Percentiles rank a stretch among this genome's conserved stretches.
Evolutionary conservation across 441 rosid genomes (phyloP).

Genomic region (Erodium texanum): DNA sequence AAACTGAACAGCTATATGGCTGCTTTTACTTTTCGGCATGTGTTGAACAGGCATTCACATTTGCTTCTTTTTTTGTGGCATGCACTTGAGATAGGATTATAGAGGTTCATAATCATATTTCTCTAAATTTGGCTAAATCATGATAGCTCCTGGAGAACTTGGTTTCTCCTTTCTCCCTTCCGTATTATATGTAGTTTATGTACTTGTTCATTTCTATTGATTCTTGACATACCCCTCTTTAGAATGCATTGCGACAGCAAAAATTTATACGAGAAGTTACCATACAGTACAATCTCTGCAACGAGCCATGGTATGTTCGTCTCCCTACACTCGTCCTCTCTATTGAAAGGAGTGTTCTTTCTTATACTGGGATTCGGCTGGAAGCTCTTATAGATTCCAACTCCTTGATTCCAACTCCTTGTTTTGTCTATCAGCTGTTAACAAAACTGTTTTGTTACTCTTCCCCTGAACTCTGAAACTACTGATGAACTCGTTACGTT

Average conservation of each 20-base stretch:
- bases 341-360: background rate
- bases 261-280: constrained; percentile 96
- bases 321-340: background rate
- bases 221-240: constrained; percentile 16
- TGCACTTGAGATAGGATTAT: background rate
- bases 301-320: constrained; percentile 84
- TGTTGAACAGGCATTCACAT: background rate
- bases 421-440: background rate
- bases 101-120: too few relatives aligned
- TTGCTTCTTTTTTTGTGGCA: background rate
- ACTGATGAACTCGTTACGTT: constrained; percentile 1
- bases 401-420: background rate
- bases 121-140: background rate
- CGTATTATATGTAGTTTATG: background rate
- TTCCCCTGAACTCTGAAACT: background rate
- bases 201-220: background rate
- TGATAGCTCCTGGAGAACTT: background rate
- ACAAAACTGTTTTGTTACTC: background rate
- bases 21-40: background rate
- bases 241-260: constrained; percentile 98
- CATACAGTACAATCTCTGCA: constrained; percentile 96
- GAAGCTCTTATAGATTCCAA: background rate
- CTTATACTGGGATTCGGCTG: background rate
- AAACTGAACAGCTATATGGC: background rate
- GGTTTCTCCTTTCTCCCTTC: background rate